These are phyloP conservation scores for Amaranthus tricolor DNA, from an alignment of 179 eudicot genomes.

Conservation along the genomic window DNA sequence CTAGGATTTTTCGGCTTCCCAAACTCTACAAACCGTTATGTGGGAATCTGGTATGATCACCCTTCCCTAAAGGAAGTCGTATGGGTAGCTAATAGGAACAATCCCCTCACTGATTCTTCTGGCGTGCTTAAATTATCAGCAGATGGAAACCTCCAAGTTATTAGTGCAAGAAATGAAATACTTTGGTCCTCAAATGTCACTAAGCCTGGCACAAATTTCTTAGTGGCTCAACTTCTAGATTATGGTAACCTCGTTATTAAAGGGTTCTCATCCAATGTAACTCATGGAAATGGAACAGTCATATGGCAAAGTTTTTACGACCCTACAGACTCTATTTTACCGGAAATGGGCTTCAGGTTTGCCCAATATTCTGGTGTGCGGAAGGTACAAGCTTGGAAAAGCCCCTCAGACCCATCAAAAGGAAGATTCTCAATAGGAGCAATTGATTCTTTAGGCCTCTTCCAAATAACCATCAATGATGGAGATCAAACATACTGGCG, in stretches of 20 bases:
- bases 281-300: background rate
- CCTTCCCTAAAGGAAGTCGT: constrained; percentile 10
- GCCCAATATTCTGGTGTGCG: background rate
- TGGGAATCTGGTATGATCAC: constrained; percentile 18
- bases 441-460: background rate
- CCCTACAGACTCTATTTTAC: constrained; percentile 13
- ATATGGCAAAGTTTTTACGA: constrained; percentile 21
- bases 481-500: constrained; percentile 19
- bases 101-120: constrained; percentile 21
- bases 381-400: constrained; percentile 15
- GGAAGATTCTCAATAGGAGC: constrained; percentile 1
- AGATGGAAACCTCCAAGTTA: constrained; percentile 18
- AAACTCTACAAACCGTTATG: constrained; percentile 4
- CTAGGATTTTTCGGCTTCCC: constrained; percentile 6
- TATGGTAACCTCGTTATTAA: constrained; percentile 19
- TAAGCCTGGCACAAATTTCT: background rate
- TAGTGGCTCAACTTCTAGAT: constrained; percentile 28
- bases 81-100: constrained; percentile 29
- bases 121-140: constrained; percentile 21
- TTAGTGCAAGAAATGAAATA: constrained; percentile 6
- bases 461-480: constrained; percentile 6
- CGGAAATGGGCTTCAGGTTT: constrained; percentile 7
- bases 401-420: constrained; percentile 20
- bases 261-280: background rate
- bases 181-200: constrained; percentile 31